Evolutionary conservation across 805 yeast genomes (phyloP).

Genomic region (Diddensiella santjacobensis): DNA sequence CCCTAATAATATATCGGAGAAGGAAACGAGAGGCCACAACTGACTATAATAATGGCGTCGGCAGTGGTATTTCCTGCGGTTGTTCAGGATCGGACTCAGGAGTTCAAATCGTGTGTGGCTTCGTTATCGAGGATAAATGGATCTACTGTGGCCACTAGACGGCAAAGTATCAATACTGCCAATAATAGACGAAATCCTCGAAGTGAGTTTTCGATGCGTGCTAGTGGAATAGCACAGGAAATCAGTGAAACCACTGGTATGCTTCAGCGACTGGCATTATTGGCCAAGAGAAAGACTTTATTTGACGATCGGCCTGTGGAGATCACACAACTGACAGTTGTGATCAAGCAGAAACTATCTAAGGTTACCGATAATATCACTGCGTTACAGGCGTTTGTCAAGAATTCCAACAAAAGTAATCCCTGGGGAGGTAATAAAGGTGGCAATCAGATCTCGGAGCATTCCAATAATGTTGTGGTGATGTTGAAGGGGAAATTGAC

Average conservation of each 20-base stretch:
- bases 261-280: constrained; percentile 70
- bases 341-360: constrained; percentile 77
- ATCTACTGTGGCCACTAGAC: constrained; percentile 27
- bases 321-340: constrained; percentile 84
- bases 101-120: constrained; percentile 87
- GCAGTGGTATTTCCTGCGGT: constrained; percentile 6
- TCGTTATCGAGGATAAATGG: constrained; percentile 62
- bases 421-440: constrained; percentile 41
- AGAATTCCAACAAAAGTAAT: constrained; percentile 37
- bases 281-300: constrained; percentile 86
- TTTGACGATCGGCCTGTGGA: constrained; percentile 94
- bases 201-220: constrained; percentile 65
- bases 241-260: constrained; percentile 81
- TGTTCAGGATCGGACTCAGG: constrained; percentile 81
- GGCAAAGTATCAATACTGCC: constrained; percentile 17
- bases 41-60: not conserved
- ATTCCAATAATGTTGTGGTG: constrained; percentile 82
- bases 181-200: constrained; percentile 25
- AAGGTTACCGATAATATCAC: constrained; percentile 69
- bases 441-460: constrained; percentile 61
- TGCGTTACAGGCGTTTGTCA: constrained; percentile 52
- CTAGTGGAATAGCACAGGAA: constrained; percentile 82
- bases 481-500: constrained; percentile 84
- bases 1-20: no score
- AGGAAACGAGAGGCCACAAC: no score